phyloP scores from a whole-genome alignment of 139 green algal genomes.

The Chloropicon primus region DNA sequence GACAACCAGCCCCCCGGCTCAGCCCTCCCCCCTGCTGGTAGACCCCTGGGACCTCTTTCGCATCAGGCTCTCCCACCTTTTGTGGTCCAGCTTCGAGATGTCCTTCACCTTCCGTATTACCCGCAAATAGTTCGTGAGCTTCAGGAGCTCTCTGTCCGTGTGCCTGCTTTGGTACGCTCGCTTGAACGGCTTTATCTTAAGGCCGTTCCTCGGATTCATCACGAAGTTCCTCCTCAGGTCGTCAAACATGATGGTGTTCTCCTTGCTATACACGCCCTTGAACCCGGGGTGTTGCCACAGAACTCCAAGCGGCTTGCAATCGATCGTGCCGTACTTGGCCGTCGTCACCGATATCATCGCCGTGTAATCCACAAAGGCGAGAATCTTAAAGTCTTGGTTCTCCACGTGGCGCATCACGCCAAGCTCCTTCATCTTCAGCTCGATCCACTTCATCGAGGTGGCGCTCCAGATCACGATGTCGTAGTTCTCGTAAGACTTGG shows the following conservation, averaged over 20 bases:
- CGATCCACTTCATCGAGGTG: conserved; percentile 75
- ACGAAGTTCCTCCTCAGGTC: conserved; percentile 89
- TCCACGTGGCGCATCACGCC: conserved; percentile 51
- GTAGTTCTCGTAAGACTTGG: conserved; percentile 53
- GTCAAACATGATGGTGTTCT: conserved; percentile 94
- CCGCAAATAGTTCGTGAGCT: conserved; percentile 63
- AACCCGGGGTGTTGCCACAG: conserved; percentile 41
- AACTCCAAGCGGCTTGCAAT: conserved; percentile 88
- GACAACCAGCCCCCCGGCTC: too few relatives aligned
- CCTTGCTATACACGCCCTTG: conserved; percentile 13
- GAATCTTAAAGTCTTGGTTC: conserved; percentile 53
- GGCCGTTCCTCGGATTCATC: conserved; percentile 79
- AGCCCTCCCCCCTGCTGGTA: not conserved
- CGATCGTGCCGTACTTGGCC: conserved; percentile 51
- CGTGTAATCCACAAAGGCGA: conserved; percentile 65
- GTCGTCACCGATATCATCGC: conserved; percentile 76
- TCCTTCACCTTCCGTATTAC: conserved; percentile 48
- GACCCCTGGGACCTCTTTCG: not conserved
- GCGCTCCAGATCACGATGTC: conserved; percentile 82
- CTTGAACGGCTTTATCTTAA: conserved; percentile 81
- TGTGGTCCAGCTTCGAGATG: conserved; percentile 55
- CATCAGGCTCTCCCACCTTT: conserved; percentile 42
- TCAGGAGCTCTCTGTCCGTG: conserved; percentile 71
- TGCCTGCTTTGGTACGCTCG: conserved; percentile 51
- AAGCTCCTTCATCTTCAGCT: conserved; percentile 88